Conservation (phyloP, 2,329 filamentous ascomycete genomes). For the Aspergillus quadrilineatus region DNA sequence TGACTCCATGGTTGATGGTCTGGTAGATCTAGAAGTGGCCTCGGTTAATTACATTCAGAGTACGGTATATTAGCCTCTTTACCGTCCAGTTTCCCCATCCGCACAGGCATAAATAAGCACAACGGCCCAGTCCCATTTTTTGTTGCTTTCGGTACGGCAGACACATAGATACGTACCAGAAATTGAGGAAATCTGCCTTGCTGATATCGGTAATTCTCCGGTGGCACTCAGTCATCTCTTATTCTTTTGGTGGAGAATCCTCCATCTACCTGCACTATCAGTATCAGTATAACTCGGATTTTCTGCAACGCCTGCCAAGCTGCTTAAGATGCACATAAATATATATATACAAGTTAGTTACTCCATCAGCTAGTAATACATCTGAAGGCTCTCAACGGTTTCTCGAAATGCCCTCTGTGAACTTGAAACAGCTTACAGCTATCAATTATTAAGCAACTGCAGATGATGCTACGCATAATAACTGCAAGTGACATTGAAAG, state of each 20-base stretch:
- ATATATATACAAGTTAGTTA: too few relatives aligned
- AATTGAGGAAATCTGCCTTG: constrained; percentile 1
- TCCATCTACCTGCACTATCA: neutral
- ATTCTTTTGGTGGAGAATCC: constrained; percentile 25
- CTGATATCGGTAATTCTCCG: constrained; percentile 29
- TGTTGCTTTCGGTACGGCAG: neutral
- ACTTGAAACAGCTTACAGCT: too few relatives aligned
- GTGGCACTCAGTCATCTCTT: constrained; percentile 17
- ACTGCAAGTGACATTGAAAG: neutral
- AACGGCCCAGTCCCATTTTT: neutral
- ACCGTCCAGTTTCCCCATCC: neutral
- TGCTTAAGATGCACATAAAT: too few relatives aligned
- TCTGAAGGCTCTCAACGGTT: too few relatives aligned
- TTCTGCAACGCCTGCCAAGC: neutral
- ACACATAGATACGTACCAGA: neutral
- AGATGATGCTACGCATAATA: too few relatives aligned
- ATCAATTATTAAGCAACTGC: too few relatives aligned
- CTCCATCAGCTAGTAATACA: too few relatives aligned
- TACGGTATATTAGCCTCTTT: constrained; percentile 13
- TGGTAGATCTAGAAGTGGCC: constrained; percentile 1
- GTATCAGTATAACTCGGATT: neutral
- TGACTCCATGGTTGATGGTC: neutral
- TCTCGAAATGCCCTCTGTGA: too few relatives aligned
- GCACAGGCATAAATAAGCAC: neutral
- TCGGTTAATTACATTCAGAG: constrained; percentile 7